Conservation (phyloP, 352 stramenopile species). For the Pythium rishiriense region DNA sequence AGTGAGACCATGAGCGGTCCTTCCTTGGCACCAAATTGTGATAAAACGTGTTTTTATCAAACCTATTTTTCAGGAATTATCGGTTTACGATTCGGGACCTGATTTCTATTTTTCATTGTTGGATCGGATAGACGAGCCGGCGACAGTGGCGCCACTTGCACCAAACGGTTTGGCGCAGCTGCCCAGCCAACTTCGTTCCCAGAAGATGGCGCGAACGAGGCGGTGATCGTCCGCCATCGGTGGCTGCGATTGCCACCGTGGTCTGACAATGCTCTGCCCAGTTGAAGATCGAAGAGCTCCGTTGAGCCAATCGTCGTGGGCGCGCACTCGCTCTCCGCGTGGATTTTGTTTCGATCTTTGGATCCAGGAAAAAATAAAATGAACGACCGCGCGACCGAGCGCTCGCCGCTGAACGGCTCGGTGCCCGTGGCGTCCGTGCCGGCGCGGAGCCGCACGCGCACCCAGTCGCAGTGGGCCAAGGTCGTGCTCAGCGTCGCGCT, state of each 20-base stretch:
- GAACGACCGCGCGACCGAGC: conserved; percentile 13
- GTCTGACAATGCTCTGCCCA: background rate
- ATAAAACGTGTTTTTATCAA: background rate
- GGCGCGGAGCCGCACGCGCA: conserved; percentile 7
- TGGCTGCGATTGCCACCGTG: background rate
- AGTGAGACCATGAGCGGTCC: background rate
- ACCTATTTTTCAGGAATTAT: background rate
- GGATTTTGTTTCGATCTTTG: too few relatives aligned
- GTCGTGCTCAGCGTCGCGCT: conserved; percentile 7
- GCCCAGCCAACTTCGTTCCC: too few relatives aligned
- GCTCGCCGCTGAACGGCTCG: conserved; percentile 16
- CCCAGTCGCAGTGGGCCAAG: conserved; percentile 11
- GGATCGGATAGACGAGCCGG: too few relatives aligned
- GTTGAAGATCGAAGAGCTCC: background rate
- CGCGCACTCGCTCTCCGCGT: too few relatives aligned
- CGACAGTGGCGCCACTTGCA: too few relatives aligned
- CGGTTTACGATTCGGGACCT: too few relatives aligned
- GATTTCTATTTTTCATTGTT: too few relatives aligned
- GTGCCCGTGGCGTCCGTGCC: conserved; percentile 5
- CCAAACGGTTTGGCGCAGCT: too few relatives aligned
- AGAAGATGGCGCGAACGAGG: too few relatives aligned
- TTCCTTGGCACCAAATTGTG: too few relatives aligned
- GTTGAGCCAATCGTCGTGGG: background rate
- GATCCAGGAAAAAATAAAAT: too few relatives aligned
- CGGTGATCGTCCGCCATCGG: too few relatives aligned